A percentile compares a stretch with the other conserved stretches of the same genome.
Conservation (phyloP, 306 rosid genomes). For the Lablab purpureus region DNA sequence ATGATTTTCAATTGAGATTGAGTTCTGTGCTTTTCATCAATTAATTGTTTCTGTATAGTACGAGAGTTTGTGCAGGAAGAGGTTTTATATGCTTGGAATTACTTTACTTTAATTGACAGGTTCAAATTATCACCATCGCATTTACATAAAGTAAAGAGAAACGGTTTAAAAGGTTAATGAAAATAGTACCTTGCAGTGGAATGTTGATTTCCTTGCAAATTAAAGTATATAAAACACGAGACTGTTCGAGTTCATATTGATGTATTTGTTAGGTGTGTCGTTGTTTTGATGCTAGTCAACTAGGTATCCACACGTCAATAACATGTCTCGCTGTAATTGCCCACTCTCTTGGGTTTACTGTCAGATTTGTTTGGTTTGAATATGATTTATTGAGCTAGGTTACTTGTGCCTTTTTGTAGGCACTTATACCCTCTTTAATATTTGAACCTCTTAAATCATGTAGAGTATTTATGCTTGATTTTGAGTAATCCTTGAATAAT, state of each 20-base stretch:
- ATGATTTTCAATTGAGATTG: not conserved
- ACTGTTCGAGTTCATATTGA: slow-evolving; percentile 10
- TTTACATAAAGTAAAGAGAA: not conserved
- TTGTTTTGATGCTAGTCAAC: slow-evolving; percentile 22
- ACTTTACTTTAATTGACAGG: not conserved
- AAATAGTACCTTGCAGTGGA: slow-evolving; percentile 15
- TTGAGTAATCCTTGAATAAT: slow-evolving; percentile 23
- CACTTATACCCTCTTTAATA: slow-evolving; percentile 1
- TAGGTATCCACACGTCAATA: slow-evolving; percentile 8
- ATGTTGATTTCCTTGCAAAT: slow-evolving; percentile 19
- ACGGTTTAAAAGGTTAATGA: slow-evolving; percentile 11
- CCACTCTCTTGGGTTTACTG: not conserved
- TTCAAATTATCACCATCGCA: not conserved
- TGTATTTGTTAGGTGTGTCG: slow-evolving; percentile 21
- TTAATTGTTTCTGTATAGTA: not conserved
- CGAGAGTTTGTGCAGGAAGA: not conserved
- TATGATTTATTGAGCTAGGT: slow-evolving; percentile 23
- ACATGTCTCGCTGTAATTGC: slow-evolving; percentile 16
- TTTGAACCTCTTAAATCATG: slow-evolving; percentile 31
- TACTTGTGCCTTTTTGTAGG: slow-evolving; percentile 1
- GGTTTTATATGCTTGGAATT: not conserved
- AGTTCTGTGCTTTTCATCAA: slow-evolving; percentile 27
- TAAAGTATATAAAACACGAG: slow-evolving; percentile 5
- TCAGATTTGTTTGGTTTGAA: slow-evolving; percentile 19
- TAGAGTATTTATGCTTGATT: slow-evolving; percentile 14